Evolutionary conservation across 106 monocot genomes (phyloP), one percentile per base, ranked within the genome.

Genomic region (Phalaenopsis equestris): DNA sequence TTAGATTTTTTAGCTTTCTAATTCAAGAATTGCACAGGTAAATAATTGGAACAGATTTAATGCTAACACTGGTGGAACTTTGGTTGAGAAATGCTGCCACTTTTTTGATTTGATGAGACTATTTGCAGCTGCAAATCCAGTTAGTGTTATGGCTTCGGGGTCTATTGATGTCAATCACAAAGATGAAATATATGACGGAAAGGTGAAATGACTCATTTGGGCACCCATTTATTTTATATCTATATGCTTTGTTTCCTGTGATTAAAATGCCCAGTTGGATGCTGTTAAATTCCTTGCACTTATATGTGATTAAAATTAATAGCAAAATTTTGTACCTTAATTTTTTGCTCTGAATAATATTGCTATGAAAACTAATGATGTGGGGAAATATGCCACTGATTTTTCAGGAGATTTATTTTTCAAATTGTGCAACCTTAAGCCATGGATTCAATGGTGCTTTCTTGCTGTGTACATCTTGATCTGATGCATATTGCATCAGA

Each of bases 21-120:
- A 80, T 42, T 73, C 23, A 61, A 52, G 45, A 65, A 57, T 78
- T 19, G 10, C 76, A 19, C 82, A 97, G 96, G 94, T 97, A 2
- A 90, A 92, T 57, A 88, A 97, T 67, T 94, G 96, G 96, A 97
- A 97, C 86, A 83, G 94, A 41, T 97, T 97, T 72, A 97, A 97
- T 76, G 64, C 82, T 41, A 94, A 97, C 80, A 87, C 83, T 48
- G 94, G 96, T 3, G 96, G 96, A 74, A 97, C 96, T 58, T 82
- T 97, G 9, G 96, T 97, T 24, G 96, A 97, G 84, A 97, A 97
- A 81, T 97, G 94, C 80, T 97, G 96, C 84, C 96, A 94, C 68
- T 97, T 97, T 65, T 97, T 97, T 84, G 96, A 97, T 81, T 89
- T 97, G 67, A 97, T 97, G 92, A 84, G 94, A 68, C 81, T 97